A percentile compares a stretch with the other conserved stretches of the same genome.
Evolutionary conservation across 805 yeast species (phyloP).

Genomic region (Lachancea sp.): DNA sequence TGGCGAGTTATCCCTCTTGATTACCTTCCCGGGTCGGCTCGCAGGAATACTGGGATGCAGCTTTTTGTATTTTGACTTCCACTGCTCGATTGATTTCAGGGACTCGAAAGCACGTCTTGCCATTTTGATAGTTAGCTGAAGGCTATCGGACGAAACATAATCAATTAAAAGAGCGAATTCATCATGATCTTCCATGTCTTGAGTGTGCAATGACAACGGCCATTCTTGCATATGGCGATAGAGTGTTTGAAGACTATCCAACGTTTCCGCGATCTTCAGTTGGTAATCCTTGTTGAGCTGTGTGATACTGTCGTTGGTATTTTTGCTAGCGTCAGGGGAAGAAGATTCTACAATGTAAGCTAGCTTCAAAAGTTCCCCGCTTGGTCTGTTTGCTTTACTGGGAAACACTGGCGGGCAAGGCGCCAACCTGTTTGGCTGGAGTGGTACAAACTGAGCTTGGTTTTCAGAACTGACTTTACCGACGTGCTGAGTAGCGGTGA

Average conservation of each 20-base stretch:
- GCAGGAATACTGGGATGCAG: not conserved
- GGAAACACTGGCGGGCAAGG: not conserved
- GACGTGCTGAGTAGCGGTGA: not conserved
- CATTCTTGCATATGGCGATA: slow-evolving; percentile 4
- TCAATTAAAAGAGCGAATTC: slow-evolving; percentile 4
- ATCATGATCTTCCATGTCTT: slow-evolving; percentile 2
- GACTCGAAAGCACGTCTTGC: slow-evolving; percentile 3
- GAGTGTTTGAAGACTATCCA: not conserved
- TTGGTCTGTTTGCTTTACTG: slow-evolving; percentile 4
- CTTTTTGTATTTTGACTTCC: slow-evolving; percentile 1
- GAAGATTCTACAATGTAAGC: slow-evolving; percentile 8
- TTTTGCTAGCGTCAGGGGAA: not conserved
- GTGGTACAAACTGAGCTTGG: not conserved
- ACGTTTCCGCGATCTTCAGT: slow-evolving; percentile 4
- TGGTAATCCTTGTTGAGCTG: slow-evolving; percentile 7
- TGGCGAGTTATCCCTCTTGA: not conserved
- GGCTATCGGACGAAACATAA: slow-evolving; percentile 1
- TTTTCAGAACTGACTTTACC: not conserved
- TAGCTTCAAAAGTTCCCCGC: not conserved
- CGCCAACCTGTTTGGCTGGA: not conserved
- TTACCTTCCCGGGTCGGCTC: not conserved
- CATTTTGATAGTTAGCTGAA: slow-evolving; percentile 1
- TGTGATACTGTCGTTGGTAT: not conserved
- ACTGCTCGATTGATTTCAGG: slow-evolving; percentile 2
- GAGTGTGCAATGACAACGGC: slow-evolving; percentile 8